Evolutionary conservation across 2,329 filamentous ascomycete species (phyloP).

Genomic region (Epichloe festucae): DNA sequence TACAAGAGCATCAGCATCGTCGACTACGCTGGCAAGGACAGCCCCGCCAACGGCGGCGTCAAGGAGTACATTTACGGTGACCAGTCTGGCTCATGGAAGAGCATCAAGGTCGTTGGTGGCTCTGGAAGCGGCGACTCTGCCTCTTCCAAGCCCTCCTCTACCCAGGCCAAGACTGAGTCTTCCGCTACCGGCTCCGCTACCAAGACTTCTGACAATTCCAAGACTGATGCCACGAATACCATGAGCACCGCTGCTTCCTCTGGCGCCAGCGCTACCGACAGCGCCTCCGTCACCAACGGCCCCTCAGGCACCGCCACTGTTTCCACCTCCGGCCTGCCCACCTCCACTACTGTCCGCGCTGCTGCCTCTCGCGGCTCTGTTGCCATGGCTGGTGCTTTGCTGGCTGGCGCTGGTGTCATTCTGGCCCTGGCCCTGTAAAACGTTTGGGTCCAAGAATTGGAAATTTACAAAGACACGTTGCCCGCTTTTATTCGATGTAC

Average conservation of each 20-base stretch:
- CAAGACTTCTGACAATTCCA: neutral
- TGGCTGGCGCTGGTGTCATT: conserved; percentile 16
- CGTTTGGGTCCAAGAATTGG: neutral
- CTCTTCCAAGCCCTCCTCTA: conserved; percentile 40
- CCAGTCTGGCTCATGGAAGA: conserved; percentile 26
- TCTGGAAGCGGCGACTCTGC: conserved; percentile 55
- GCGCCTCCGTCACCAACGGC: neutral
- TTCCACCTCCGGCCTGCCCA: neutral
- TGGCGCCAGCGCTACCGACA: conserved; percentile 6
- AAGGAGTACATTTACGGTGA: conserved; percentile 29
- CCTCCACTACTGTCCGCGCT: conserved; percentile 8
- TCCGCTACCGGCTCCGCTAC: conserved; percentile 4
- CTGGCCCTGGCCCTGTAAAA: conserved; percentile 18
- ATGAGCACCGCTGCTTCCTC: conserved; percentile 9
- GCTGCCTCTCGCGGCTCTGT: conserved; percentile 14
- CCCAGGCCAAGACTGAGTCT: conserved; percentile 29
- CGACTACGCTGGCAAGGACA: conserved; percentile 29
- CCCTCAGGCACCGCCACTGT: neutral
- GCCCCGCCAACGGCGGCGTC: conserved; percentile 20
- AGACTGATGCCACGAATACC: conserved; percentile 10
- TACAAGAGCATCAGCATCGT: conserved; percentile 31
- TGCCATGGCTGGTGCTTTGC: conserved; percentile 13
- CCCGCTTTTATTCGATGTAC: conserved; percentile 14
- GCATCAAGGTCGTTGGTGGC: conserved; percentile 54
- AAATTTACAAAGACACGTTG: neutral